Base-by-base conservation (phyloP, 1,139 yeast species). In the Geotrichum restrictum region DNA sequence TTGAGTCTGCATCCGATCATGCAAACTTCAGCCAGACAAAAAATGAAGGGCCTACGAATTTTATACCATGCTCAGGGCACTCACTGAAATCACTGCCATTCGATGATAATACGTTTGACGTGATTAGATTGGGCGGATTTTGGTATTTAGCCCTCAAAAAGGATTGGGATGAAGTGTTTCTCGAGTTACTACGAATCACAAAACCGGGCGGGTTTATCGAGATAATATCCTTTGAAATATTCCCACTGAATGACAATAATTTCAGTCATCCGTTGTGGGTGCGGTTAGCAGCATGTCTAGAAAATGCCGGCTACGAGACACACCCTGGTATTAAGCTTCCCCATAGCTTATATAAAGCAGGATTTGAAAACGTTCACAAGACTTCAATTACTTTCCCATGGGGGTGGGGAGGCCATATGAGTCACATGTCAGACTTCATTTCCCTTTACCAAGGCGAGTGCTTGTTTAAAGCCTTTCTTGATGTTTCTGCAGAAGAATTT, bases 131-230 rank as follows among this genome's bases (percentile, higher is more conserved):
- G 33, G 65, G 70, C 51, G 60, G 67, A 34, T 46, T 72, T 45
- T n/a, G n/a, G n/a, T n/a, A n/a, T n/a, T n/a, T n/a, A n/a, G 49
- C 70, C 22, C 61, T 57, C 36, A 53, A 53, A 13, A 59, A 62
- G 19, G 71, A 71, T 27, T 71, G 74, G 74, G 65, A 59, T 3
- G n/a, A n/a, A n/a, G n/a, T n/a, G n/a, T n/a, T n/a, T n/a, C n/a
- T n/a, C n/a, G n/a, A n/a, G n/a, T n/a, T n/a, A n/a, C n/a, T n/a
- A n/a, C n/a, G n/a, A n/a, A n/a, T n/a, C n/a, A n/a, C n/a, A n/a
- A n/a, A n/a, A n/a, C n/a, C n/a, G n/a, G n/a, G n/a, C n/a, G n/a
- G n/a, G n/a, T n/a, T n/a, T n/a, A n/a, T n/a, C n/a, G n/a, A n/a
- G n/a, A n/a, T n/a, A n/a, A n/a, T n/a, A n/a, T n/a, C n/a, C n/a